Evolutionary conservation across 2,329 filamentous ascomycete genomes (phyloP).

Genomic region (Tympanopsis confertula): DNA sequence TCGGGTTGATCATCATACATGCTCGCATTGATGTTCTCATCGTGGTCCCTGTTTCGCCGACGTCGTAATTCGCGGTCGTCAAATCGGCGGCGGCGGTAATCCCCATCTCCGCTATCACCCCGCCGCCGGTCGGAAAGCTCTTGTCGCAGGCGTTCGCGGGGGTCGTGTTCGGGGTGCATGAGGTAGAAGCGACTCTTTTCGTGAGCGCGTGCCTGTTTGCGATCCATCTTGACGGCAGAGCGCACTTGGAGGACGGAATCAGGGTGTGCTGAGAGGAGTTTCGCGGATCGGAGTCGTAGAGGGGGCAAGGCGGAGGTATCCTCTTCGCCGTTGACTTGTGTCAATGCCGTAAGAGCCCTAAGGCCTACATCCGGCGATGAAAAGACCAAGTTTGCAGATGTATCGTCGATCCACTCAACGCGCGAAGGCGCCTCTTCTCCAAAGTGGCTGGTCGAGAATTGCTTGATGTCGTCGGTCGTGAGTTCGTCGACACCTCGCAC

Average conservation of each 20-base stretch:
- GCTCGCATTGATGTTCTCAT: constrained; percentile 36
- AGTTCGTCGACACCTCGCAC: constrained; percentile 54
- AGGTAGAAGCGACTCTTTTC: constrained; percentile 60
- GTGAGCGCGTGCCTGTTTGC: constrained; percentile 51
- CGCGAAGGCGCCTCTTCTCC: constrained; percentile 27
- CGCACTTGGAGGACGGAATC: constrained; percentile 46
- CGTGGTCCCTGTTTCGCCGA: constrained; percentile 21
- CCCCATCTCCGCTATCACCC: constrained; percentile 28
- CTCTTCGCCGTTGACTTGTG: constrained; percentile 10
- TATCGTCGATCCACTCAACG: constrained; percentile 65
- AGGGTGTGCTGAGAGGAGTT: constrained; percentile 41
- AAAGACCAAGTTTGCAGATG: constrained; percentile 58
- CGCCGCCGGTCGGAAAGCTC: constrained; percentile 8
- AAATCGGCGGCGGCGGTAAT: constrained; percentile 20
- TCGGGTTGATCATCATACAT: constrained; percentile 50
- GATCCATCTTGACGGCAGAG: constrained; percentile 47
- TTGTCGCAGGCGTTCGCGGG: constrained; percentile 8
- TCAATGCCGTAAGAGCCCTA: constrained; percentile 14
- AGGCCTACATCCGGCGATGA: constrained; percentile 19
- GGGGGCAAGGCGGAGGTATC: constrained; percentile 23
- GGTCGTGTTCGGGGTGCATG: constrained; percentile 56
- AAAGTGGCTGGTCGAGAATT: constrained; percentile 45
- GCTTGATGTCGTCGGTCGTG: constrained; percentile 48
- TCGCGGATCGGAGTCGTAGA: constrained; percentile 41
- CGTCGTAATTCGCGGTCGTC: constrained; percentile 23